Evolutionary conservation across 1,139 yeast genomes (phyloP), one percentile per base, ranked within the genome.

Genomic region (Magnusiomyces paraingens): DNA sequence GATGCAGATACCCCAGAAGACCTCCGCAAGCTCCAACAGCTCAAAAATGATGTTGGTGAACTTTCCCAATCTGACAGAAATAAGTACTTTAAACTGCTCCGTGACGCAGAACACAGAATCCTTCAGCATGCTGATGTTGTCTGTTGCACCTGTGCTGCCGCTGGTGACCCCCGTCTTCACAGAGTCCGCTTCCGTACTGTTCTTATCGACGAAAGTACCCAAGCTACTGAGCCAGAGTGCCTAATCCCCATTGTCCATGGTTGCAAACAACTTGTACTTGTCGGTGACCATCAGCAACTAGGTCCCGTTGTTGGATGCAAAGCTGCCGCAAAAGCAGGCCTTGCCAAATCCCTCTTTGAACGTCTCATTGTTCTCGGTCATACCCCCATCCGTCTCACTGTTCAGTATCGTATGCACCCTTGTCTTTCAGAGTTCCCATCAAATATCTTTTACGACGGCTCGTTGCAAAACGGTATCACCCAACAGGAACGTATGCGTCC

Each of bases 341-440:
- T 91, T 57, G 79, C 80, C 57, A 95, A 87, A 66, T 88, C 96
- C 0, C 72, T 90, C 52, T 91, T 90, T 69, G 97, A 91, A 70
- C 78, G 97, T 62, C 73, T 91, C 59, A 84, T 90, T 48, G 76
- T 83, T n/a, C 77, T 89, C 57, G 96, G 96, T 1, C 93, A 87
- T 66, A 80, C 82, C 10, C 97, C 97, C 12, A 83, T 88, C 58
- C 75, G 96, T 59, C 75, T 91, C 56, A 95, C 89, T 61, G 96
- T 90, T 35, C 98, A 91, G 68, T 91, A 91, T 70, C 84, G 98
- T 72, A 91, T 91, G 98, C 87, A 90, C 67, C 98, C 98, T 1
- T 76, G 83, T 58, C 72, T 91, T 54, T 82, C 94, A 59, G 95
- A 88, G 63, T 91, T 89, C 66, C 86, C 96, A 20, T 84, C 94